Base-by-base conservation (phyloP, 139 green algal genomes). In the Edaphochlamys debaryana region DNA sequence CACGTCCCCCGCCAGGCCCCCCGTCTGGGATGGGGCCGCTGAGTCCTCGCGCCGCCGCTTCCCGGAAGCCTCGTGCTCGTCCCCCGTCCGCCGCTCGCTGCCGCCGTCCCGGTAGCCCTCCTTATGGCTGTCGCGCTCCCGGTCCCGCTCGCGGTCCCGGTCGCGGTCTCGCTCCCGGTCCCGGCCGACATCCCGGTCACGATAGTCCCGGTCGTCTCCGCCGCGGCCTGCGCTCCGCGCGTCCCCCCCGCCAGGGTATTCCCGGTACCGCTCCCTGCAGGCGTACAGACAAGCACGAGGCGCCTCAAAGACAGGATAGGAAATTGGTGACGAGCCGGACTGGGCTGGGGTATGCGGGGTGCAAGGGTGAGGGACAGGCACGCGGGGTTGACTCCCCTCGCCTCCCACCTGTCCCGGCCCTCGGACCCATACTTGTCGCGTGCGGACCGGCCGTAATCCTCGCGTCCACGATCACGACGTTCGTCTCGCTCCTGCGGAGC, bases 141-240 rank as follows among this genome's bases (percentile, higher is more conserved):
- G 62, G 22, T 90, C 79, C 25, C 87, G 64, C 5, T 89, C 48
- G 9, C 82, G 41, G 25, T 87, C 60, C 40, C 60, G 75, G 40
- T 87, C 69, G 7, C 78, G 42, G 9, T 85, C 78, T 67, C 71
- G 22, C 20, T 40, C n/a, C 30, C 62, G n/a, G 32, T 69, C 45
- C 45, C 45, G 45, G 45, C n/a, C n/a, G n/a, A 54, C 48, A 19
- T 87, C 69, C 58, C 58, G 62, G 41, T 54, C 63, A 0, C 64
- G 42, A 32, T 42, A 34, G 23, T 30, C 69, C 17, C 69, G 48
- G 29, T 54, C 54, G 3, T 70, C 58, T 27, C 8, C 22, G 6
- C 27, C 56, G 56, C 56, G 23, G 7, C 25, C 22, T 9, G 8
- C 52, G 40, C 19, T 8, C 27, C 3, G 5, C 27, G 29, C 48